These are phyloP conservation scores for Fragilariopsis cylindrus DNA, from an alignment of 108 stramenopile genomes.

Conservation along the genomic window DNA sequence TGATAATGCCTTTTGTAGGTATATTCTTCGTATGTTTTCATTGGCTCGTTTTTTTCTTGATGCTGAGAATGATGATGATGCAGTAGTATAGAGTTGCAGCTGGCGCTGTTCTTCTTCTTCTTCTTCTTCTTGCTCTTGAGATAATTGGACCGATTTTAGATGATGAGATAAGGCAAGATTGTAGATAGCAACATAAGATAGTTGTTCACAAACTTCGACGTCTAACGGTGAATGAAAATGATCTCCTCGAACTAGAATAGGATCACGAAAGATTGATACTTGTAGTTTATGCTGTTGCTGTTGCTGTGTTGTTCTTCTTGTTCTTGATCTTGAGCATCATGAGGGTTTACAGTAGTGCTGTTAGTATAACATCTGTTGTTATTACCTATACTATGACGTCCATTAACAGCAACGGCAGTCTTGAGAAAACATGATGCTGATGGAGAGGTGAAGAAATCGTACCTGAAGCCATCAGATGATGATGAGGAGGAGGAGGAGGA, in stretches of 20 bases:
- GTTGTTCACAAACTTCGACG: conserved; percentile 21
- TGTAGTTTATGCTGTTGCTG: conserved; percentile 3
- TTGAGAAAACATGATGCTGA: conserved; percentile 19
- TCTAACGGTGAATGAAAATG: not conserved
- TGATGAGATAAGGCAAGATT: conserved; percentile 34
- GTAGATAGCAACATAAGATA: conserved; percentile 29
- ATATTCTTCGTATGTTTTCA: not conserved
- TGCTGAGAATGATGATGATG: conserved; percentile 16
- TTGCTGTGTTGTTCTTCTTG: not conserved
- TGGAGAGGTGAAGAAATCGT: conserved; percentile 20
- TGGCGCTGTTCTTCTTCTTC: not conserved
- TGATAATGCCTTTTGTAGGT: conserved; percentile 31
- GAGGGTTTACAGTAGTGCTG: too few relatives aligned
- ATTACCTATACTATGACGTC: not conserved
- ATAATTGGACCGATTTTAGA: conserved; percentile 21
- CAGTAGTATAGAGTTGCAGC: conserved; percentile 20
- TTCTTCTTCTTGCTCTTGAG: not conserved
- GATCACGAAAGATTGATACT: conserved; percentile 26
- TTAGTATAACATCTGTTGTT: too few relatives aligned
- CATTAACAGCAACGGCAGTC: not conserved
- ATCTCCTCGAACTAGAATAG: conserved; percentile 13
- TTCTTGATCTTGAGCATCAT: too few relatives aligned
- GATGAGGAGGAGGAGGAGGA: not conserved
- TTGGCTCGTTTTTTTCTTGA: conserved; percentile 1
- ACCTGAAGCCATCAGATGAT: conserved; percentile 2